Base-by-base conservation (phyloP, 768 basidiomycete species). In the Xerocomellus intermedius region DNA sequence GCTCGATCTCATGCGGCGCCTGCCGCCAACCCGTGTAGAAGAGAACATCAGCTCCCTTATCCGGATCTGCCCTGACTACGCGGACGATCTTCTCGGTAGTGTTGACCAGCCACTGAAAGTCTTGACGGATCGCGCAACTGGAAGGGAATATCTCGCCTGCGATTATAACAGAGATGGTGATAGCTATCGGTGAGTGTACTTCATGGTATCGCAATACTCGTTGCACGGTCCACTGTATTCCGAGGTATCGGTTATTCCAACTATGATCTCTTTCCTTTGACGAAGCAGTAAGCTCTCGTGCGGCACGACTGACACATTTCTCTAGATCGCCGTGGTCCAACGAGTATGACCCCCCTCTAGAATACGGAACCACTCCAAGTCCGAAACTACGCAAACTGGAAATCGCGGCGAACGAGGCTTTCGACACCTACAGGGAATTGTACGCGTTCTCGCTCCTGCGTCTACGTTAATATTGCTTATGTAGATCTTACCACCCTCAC, bases 381-480 rank as follows among this genome's bases (percentile, higher is more conserved):
- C 74, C 86, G 17, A 91, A 87, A 66, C 81, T 98, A 54, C 84
- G 97, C 53, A 90, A 94, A 66, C 78, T 99, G 24, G 97, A 99
- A 71, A 86, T 94, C 53, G 77, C 89, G 10, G 92, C 95, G 35
- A 98, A 98, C 65, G 92, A 96, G 58, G 95, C 94, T 10, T 98
- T 99, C 65, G 94, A 97, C 68, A 94, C 93, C 3, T 99, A 99
- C 72, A 85, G 95, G 24, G 96, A 98, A 74, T 84, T 98, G 95
- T 91, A 63, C 54, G 82, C 70, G 30, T 54, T 43, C 50, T 19
- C 46, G 26, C 50, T 32, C 33, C 48, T 42, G 30, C 46, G 14
- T 37, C 26, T 32, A 14, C n/a, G 32, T 43, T 35, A 1, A 21
- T 10, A 5, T 43, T 48, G 55, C 54, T 38, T 36, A 26, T 22